Base-by-base conservation (phyloP, 164 flowering plant species). In the Liquidambar formosana region DNA sequence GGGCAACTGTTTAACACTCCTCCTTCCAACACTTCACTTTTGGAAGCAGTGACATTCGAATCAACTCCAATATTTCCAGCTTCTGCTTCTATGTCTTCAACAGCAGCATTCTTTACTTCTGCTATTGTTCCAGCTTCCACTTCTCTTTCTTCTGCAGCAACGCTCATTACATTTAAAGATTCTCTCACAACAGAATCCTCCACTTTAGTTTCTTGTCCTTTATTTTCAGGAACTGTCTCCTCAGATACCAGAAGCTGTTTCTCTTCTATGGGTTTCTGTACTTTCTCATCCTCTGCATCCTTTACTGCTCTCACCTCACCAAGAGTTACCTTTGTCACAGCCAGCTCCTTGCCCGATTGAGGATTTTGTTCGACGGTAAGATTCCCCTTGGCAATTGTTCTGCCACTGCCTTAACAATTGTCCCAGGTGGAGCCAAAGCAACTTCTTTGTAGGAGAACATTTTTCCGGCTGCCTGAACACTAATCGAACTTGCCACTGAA, bases 371-470 rank as follows among this genome's bases (percentile, higher is more conserved):
- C 85, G 12, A 63, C 16, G 0, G 41, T 19, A 66, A 44, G 9
- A 75, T 68, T 71, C 59, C 67, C 75, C 77, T 82, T 27, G 90
- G 83, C 57, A 73, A 77, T 69, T 87, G 85, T 68, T 85, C 92
- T 13, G 78, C 69, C 44, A 80, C 88, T 19, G 85, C 88, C 78
- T 88, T 92, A 51, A 84, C 87, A 70, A 92, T 87, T n/a, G 89
- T 85, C 52, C 97, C 97, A 47, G 97, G 97, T 28, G 90, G 93
- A 62, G 95, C 95, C 70, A 92, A 72, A 58, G 95, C 97, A 77
- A 92, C 95, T 71, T 92, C 97, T 78, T 92, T 92, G 82, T 92
- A 92, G 16, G 97, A 89, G 73, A 89, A 86, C 44, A 84, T 77
- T 70, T 91, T 89, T 69, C 95, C 90, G 58, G 88, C 81, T 51